phyloP scores from a whole-genome alignment of 2,329 filamentous ascomycete species.

The Monosporascus sp. region DNA sequence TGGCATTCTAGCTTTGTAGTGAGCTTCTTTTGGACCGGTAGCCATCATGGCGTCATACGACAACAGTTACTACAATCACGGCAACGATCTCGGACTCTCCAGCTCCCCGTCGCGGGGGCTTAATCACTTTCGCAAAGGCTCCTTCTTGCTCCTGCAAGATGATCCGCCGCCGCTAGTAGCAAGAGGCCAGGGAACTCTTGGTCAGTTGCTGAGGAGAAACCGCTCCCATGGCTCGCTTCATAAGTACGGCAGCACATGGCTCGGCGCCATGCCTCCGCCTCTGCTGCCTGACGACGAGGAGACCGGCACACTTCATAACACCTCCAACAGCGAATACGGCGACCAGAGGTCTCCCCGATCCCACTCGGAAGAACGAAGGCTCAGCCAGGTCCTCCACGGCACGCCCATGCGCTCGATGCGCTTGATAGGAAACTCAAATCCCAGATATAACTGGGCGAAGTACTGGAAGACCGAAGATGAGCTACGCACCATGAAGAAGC shows the following conservation, averaged over 20 bases:
- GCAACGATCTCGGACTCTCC: constrained; percentile 9
- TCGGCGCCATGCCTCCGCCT: constrained; percentile 9
- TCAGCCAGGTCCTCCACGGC: constrained; percentile 56
- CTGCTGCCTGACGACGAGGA: constrained; percentile 18
- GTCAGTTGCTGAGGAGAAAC: constrained; percentile 21
- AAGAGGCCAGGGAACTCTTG: constrained; percentile 22
- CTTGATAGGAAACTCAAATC: constrained; percentile 84
- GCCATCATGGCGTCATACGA: constrained; percentile 9
- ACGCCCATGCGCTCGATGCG: constrained; percentile 76
- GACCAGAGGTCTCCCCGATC: constrained; percentile 20
- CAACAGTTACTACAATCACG: constrained; percentile 6
- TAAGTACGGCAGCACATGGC: constrained; percentile 24
- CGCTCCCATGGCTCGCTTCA: constrained; percentile 23
- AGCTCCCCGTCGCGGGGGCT: constrained; percentile 16
- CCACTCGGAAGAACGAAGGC: constrained; percentile 51
- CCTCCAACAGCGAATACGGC: neutral
- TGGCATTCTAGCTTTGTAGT: neutral
- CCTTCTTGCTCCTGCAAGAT: constrained; percentile 17
- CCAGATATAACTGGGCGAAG: constrained; percentile 76
- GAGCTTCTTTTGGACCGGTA: neutral
- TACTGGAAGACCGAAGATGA: constrained; percentile 82
- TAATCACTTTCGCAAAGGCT: constrained; percentile 9
- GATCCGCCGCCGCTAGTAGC: constrained; percentile 18
- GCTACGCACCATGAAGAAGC: constrained; percentile 64
- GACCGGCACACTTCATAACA: constrained; percentile 1